Base-by-base conservation (phyloP, 2,329 filamentous ascomycete genomes). In the Cladophialophora psammophila region DNA sequence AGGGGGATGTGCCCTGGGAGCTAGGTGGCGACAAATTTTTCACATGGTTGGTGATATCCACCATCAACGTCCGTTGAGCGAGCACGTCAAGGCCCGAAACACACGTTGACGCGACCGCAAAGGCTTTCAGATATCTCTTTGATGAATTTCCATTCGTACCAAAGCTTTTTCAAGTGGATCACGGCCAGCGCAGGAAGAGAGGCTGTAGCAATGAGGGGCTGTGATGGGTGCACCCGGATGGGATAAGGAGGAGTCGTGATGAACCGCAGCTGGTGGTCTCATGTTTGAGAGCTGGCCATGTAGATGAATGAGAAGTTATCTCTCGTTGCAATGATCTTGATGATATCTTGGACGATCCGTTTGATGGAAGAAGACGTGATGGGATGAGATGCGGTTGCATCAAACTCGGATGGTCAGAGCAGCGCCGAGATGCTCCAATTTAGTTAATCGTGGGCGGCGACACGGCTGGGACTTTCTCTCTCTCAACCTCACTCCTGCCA, bases 111-210 rank as follows among this genome's bases (percentile, higher is more conserved):
- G 32, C 32, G 48, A 31, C 52, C 34, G 42, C 10, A 34, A 12
- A 50, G 45, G 42, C 31, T 18, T n/a, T 52, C 31, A 60, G 45
- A 50, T 66, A 38, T 68, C 42, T 50, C 40, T 66, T 56, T 65
- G 36, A 64, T 61, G 31, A 57, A 32, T 48, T 64, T 38, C 59
- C 59, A 35, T 57, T 63, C 60, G 35, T 45, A 42, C 20, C 26
- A 38, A 31, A 59, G 55, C 20, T 34, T 18, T 58, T 8, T 38
- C 31, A 18, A 40, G 58, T 40, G 64, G 64, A 57, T 68, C 55
- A 60, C 42, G 57, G 40, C 45, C 66, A 65, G 68, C 66, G 68
- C 68, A 70, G 68, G 68, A 50, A 18, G 45, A 65, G 57, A 59
- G 38, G 55, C 54, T 60, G 58, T 48, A 59, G 60, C 48, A 35